A percentile compares a stretch with the other conserved stretches of the same genome.
These are phyloP conservation scores for Hypholoma fasciculare DNA, from an alignment of 768 basidiomycete genomes.

Conservation along the genomic window DNA sequence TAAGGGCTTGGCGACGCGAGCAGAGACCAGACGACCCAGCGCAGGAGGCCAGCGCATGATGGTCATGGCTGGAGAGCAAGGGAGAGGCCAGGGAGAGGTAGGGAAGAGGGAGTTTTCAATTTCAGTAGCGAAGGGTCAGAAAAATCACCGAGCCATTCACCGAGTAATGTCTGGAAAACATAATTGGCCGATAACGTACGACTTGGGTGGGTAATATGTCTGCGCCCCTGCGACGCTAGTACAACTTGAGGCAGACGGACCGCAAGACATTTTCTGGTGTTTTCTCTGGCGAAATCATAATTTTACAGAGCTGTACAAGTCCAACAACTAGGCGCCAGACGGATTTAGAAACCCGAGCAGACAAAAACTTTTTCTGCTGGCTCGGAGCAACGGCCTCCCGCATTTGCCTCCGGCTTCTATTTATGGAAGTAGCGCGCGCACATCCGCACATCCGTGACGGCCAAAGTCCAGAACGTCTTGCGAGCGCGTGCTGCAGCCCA, in stretches of 20 bases:
- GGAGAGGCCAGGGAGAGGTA: conserved; percentile 15
- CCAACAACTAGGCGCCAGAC: conserved; percentile 18
- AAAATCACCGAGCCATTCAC: conserved; percentile 58
- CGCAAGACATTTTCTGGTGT: conserved; percentile 8
- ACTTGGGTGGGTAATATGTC: conserved; percentile 8
- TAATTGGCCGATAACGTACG: conserved; percentile 29
- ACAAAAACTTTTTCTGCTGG: conserved; percentile 48
- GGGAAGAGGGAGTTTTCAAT: conserved; percentile 19
- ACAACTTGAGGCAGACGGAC: background rate
- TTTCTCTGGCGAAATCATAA: conserved; percentile 9
- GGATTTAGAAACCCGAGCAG: conserved; percentile 19
- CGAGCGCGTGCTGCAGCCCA: conserved; percentile 34
- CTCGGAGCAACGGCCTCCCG: conserved; percentile 39
- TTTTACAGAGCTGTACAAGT: conserved; percentile 15
- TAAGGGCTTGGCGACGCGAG: conserved; percentile 19
- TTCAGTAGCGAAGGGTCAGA: conserved; percentile 24
- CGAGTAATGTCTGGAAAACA: conserved; percentile 43
- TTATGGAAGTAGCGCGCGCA: conserved; percentile 53
- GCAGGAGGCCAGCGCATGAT: conserved; percentile 29
- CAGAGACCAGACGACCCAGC: conserved; percentile 24
- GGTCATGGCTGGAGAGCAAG: conserved; percentile 27
- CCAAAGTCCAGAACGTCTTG: conserved; percentile 56
- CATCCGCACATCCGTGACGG: conserved; percentile 55
- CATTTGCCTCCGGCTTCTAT: conserved; percentile 10
- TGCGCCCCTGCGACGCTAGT: conserved; percentile 10